Conservation (phyloP, 768 basidiomycete species). For the Suillus subaureus region DNA sequence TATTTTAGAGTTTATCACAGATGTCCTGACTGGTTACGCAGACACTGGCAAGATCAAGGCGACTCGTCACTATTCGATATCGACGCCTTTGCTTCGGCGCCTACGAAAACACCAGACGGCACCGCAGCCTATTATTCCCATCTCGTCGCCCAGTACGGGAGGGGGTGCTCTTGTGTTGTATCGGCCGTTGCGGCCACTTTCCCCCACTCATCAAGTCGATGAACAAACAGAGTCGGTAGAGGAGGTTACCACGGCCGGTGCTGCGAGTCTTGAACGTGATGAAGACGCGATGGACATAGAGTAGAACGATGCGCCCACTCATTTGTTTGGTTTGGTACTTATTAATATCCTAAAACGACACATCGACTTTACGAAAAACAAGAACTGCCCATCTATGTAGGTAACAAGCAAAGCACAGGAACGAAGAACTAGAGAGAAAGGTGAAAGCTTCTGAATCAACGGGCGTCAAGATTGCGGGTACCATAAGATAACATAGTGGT, state of each 20-base stretch:
- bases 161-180: constrained; percentile 59
- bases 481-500: constrained; percentile 49
- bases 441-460: background rate
- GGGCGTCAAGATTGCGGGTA: constrained; percentile 26
- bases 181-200: constrained; percentile 39
- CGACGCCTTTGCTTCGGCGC: constrained; percentile 47
- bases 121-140: constrained; percentile 23
- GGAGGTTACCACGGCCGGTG: constrained; percentile 15
- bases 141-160: constrained; percentile 13
- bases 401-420: constrained; percentile 25
- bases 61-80: constrained; percentile 14
- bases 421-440: constrained; percentile 7
- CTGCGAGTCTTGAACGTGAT: constrained; percentile 1
- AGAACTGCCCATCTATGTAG: constrained; percentile 28
- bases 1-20: too few species aligned
- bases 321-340: constrained; percentile 12
- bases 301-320: constrained; percentile 12
- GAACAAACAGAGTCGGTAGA: constrained; percentile 15
- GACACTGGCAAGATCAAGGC: background rate
- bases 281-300: constrained; percentile 62
- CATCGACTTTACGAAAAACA: constrained; percentile 26
- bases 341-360: constrained; percentile 19
- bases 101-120: constrained; percentile 38
- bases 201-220: constrained; percentile 12
- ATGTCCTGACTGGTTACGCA: background rate